Base-by-base conservation (phyloP, 805 yeast species). In the Ogataea philodendri region DNA sequence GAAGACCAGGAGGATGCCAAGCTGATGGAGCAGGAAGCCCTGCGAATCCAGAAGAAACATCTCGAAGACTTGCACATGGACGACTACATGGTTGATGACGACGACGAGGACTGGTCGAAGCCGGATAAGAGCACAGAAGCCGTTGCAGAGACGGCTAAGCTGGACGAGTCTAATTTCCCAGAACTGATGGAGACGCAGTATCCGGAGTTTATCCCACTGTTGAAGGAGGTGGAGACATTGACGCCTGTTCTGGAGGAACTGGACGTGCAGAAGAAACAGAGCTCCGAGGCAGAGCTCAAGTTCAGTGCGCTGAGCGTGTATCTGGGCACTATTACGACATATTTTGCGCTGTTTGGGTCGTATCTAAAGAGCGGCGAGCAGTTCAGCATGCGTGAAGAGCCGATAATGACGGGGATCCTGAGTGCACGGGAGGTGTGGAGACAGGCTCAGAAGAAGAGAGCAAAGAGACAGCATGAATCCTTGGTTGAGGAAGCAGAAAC, bases 351-450 rank as follows among this genome's bases (percentile, higher is more conserved):
- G 10, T 76, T 90, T 44, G 61, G 75, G 11, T 78, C 78, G 23
- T 71, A 75, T 28, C 54, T 81, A 24, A 61, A 65, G 27, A 65
- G 66, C 15, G 80, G 76, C 17, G 82, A 77, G 33, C 49, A 40
- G 14, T 54, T 59, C 38, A 63, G 74, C 8, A 78, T 89, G 82
- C 87, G 86, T 50, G 94, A 86, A 37, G 90, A 84, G 47, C 84
- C 90, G 3, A 81, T 90, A 2, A 90, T 93, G 96, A 88, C 85
- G 52, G 74, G 83, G 18, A 80, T 90, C 21, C 65, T 90, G 35
- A 78, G 83, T 35, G 71, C 93, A 3, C 73, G 94, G 47, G 96
- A 90, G 54, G 71, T 85, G 11, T 89, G 96, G 96, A 75, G 93
- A 55, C 89, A 84, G 51, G 95, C 94, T 4, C 69, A 63, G 30